These are phyloP conservation scores for Umbellularia californica DNA, from an alignment of 164 flowering plant species.

Conservation along the genomic window DNA sequence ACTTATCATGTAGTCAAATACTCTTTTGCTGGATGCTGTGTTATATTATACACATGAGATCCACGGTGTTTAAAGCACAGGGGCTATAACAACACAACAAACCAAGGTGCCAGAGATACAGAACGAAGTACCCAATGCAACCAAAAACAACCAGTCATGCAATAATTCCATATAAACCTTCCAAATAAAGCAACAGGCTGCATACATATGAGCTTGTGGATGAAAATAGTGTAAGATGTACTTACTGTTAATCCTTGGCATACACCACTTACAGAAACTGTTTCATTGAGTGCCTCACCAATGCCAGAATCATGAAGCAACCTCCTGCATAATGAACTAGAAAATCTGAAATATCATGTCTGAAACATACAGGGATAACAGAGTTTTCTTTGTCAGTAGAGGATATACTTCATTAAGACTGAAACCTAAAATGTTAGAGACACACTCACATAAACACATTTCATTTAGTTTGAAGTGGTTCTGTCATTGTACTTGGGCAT, in stretches of 20 bases:
- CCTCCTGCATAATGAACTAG: constrained; percentile 45
- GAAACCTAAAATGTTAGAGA: neutral
- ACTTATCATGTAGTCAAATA: no score
- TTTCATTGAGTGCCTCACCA: constrained; percentile 83
- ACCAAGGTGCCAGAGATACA: no score
- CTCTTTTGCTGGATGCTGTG: no score
- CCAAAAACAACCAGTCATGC: neutral
- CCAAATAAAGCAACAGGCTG: neutral
- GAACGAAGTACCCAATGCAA: neutral
- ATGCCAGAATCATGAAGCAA: constrained; percentile 75
- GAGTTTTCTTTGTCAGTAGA: no score
- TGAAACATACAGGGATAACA: no score
- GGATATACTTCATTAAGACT: neutral
- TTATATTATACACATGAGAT: no score
- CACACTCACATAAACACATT: no score
- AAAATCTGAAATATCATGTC: neutral
- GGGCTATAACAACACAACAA: no score
- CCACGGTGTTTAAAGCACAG: no score
- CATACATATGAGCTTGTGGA: neutral
- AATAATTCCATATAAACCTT: neutral
- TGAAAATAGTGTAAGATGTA: constrained; percentile 5
- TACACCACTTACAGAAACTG: constrained; percentile 45
- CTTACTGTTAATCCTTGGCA: constrained; percentile 86
- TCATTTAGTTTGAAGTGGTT: neutral
- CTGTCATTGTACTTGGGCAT: neutral